phyloP scores from a whole-genome alignment of 1,284 basidiomycete genomes.

The Inonotus obliquus region DNA sequence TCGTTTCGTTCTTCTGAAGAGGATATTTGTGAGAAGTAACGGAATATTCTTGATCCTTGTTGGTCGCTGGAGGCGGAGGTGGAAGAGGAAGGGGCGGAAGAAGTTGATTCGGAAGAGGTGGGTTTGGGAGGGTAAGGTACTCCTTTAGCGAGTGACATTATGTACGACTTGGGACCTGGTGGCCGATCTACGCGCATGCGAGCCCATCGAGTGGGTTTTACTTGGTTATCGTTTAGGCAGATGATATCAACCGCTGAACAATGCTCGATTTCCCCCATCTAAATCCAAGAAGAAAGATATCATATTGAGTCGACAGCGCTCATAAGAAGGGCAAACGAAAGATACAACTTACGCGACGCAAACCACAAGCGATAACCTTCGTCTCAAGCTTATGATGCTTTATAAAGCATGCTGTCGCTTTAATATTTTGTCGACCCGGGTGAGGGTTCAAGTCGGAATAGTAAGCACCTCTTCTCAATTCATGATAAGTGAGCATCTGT shows the following conservation, averaged over 20 bases:
- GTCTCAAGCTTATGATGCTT: constrained; percentile 36
- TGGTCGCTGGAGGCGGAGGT: neutral
- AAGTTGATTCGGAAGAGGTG: constrained; percentile 1
- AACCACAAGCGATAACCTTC: constrained; percentile 37
- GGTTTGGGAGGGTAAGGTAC: neutral
- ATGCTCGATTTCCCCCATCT: constrained; percentile 10
- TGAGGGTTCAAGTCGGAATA: constrained; percentile 27
- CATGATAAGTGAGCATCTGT: constrained; percentile 42
- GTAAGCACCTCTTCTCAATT: constrained; percentile 27
- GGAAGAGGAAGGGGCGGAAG: too few relatives aligned
- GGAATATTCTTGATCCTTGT: constrained; percentile 24
- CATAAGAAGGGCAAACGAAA: too few relatives aligned
- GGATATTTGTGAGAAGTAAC: constrained; percentile 29
- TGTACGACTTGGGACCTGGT: neutral
- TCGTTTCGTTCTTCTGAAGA: constrained; percentile 25
- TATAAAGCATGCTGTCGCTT: constrained; percentile 44
- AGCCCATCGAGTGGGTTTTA: neutral
- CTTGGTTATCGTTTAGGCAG: constrained; percentile 6
- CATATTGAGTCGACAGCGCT: too few relatives aligned
- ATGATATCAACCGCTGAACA: neutral
- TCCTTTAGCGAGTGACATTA: neutral
- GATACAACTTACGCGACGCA: constrained; percentile 24
- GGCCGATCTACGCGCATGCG: constrained; percentile 9
- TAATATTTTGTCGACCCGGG: constrained; percentile 45
- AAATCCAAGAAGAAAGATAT: too few relatives aligned